A percentile compares a stretch with the other conserved stretches of the same genome.
phyloP scores from a whole-genome alignment of 2,329 filamentous ascomycete species.

The Alternaria longipes region DNA sequence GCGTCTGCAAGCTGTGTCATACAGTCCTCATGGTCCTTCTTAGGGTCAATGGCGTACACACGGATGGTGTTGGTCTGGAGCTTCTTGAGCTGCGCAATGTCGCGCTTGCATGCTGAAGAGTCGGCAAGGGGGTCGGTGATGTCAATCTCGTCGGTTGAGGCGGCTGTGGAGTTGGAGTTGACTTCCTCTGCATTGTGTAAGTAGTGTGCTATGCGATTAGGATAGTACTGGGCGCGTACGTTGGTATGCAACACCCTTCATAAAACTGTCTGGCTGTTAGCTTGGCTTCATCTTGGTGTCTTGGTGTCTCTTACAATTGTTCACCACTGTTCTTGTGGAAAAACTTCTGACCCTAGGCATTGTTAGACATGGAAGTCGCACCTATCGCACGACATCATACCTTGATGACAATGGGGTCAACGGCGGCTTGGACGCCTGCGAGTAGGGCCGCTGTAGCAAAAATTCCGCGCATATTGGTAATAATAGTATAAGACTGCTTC shows the following conservation, averaged over 20 bases:
- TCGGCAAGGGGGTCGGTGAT: constrained; percentile 89
- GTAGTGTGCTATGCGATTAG: constrained; percentile 6
- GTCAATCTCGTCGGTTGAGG: constrained; percentile 55
- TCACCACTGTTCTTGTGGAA: constrained; percentile 85
- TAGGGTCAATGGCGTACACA: constrained; percentile 91
- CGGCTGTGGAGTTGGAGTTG: constrained; percentile 61
- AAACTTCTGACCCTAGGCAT: constrained; percentile 77
- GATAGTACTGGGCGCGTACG: constrained; percentile 45
- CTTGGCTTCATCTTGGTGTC: constrained; percentile 7
- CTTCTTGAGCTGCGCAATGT: constrained; percentile 81
- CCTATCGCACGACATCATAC: constrained; percentile 51
- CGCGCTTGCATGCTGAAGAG: constrained; percentile 75
- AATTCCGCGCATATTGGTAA: constrained; percentile 64
- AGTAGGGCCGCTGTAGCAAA: constrained; percentile 62
- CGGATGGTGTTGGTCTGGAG: constrained; percentile 88
- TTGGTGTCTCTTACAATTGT: constrained; percentile 61
- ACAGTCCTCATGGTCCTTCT: constrained; percentile 78
- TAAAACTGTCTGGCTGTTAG: constrained; percentile 65
- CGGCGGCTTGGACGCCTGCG: constrained; percentile 62
- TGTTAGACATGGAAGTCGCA: constrained; percentile 19
- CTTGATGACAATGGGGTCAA: constrained; percentile 76
- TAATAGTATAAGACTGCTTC: constrained; percentile 30
- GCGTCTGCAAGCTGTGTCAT: constrained; percentile 83
- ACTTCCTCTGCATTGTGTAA: constrained; percentile 64
- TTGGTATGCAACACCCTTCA: constrained; percentile 96